Percentiles rank a stretch among this genome's conserved stretches.
Evolutionary conservation across 768 basidiomycete species (phyloP).

Genomic region (Steccherinum ochraceum): DNA sequence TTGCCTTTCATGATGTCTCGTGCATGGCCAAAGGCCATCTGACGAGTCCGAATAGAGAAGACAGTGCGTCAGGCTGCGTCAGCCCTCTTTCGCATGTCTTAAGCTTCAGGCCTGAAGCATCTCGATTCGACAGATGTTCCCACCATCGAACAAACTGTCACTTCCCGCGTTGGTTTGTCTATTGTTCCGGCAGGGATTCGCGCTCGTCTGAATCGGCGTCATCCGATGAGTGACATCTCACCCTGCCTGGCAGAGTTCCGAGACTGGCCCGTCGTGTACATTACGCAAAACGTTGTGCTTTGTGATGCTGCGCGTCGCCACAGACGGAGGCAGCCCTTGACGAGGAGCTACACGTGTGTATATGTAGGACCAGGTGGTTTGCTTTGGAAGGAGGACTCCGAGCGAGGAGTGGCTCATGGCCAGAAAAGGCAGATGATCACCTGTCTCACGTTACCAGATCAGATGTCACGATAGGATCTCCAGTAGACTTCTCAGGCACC

Average conservation of each 20-base stretch:
- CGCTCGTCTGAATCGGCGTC: background rate
- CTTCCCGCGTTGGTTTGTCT: background rate
- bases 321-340: too few species aligned
- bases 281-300: too few species aligned
- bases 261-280: background rate
- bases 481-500: background rate
- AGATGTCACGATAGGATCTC: background rate
- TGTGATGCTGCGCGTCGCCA: too few species aligned
- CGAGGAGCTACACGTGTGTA: too few species aligned
- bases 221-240: background rate
- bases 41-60: background rate
- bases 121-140: background rate
- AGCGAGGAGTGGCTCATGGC: too few species aligned
- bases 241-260: background rate
- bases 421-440: background rate
- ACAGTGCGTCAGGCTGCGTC: background rate
- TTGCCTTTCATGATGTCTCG: background rate
- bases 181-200: background rate
- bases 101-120: background rate
- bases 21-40: background rate
- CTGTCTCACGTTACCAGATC: background rate
- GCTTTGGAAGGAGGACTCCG: too few species aligned
- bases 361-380: too few species aligned
- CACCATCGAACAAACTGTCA: background rate
- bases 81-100: background rate